Base-by-base conservation (phyloP, 495 filamentous ascomycete genomes). In the Ascobolus immersus region DNA sequence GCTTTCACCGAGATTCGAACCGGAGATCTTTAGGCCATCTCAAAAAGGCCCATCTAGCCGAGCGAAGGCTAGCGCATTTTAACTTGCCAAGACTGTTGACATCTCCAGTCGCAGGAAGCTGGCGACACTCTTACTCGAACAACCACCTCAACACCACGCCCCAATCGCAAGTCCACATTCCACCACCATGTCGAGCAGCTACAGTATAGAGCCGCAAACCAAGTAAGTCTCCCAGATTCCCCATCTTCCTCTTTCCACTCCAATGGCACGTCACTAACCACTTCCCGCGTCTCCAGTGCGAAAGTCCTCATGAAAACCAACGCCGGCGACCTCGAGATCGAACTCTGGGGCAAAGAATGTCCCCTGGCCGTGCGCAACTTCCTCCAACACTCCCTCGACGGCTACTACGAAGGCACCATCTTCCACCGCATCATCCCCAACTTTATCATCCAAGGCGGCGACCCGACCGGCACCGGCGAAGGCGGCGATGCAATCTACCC, bases 351-450 rank as follows among this genome's bases (percentile, higher is more conserved):
- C 13, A 80, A 77, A 38, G 82, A 99, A 53, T 76, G 77, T 0
- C 86, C 86, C 20, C 65, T 90, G 37, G 76, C 86, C 1, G 77
- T 68, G 44, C 79, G 84, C 36, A 92, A 92, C 55, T 99, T 99
- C 58, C 70, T 99, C 13, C 86, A 99, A 53, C 75, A 77, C 46
- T 81, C 74, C 50, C 64, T 89, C 37, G 81, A 99, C 52, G 77
- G 78, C 37, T 93, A 94, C 62, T 99, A 94, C 56, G 69, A 73
- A 31, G 64, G 67, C 42, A 92, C 84, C 0, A 71, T 80, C 39
- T 94, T 96, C 58, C 86, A 96, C 55, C 82, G 86, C 13, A 60
- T 94, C 13, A 69, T 89, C 6, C 74, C 82, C 0, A 75, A 73
- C 25, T 96, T 96, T 58, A 73, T 94, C 36, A 55, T 94, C 24